These are phyloP conservation scores for Rhamnella rubrinervis DNA, from an alignment of 331 rosid genomes.

Conservation along the genomic window DNA sequence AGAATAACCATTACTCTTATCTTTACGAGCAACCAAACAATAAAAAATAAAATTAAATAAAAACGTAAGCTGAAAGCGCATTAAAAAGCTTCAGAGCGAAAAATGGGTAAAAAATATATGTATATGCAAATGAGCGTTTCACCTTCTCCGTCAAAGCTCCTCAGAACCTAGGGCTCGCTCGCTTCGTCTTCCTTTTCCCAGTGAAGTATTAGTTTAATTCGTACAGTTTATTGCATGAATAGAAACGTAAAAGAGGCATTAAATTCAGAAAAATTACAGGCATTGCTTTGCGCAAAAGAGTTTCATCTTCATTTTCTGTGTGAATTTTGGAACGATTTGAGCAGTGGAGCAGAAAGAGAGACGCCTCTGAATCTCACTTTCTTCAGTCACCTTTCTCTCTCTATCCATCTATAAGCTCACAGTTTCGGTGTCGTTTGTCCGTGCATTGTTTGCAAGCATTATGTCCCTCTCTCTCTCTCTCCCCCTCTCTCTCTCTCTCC, in stretches of 20 bases:
- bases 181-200: neutral
- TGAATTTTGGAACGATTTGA: slow-evolving; percentile 20
- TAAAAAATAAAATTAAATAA: neutral
- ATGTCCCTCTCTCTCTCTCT: neutral
- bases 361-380: slow-evolving; percentile 6
- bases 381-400: neutral
- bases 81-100: neutral
- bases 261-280: slow-evolving; percentile 42
- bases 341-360: slow-evolving; percentile 3
- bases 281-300: slow-evolving; percentile 70
- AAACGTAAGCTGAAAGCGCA: neutral
- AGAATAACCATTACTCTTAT: neutral
- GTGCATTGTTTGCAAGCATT: slow-evolving; percentile 1
- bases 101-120: neutral
- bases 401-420: slow-evolving; percentile 26
- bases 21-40: neutral
- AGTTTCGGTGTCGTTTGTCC: slow-evolving; percentile 47
- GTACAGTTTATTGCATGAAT: slow-evolving; percentile 10
- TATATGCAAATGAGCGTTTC: neutral
- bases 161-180: neutral
- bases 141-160: neutral
- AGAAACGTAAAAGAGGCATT: slow-evolving; percentile 26
- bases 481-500: too few relatives aligned
- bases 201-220: neutral
- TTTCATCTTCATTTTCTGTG: slow-evolving; percentile 19